A percentile compares a stretch with the other conserved stretches of the same genome.
These are phyloP conservation scores for Neonectria magnoliae DNA, from an alignment of 2,329 filamentous ascomycete genomes.

Conservation along the genomic window DNA sequence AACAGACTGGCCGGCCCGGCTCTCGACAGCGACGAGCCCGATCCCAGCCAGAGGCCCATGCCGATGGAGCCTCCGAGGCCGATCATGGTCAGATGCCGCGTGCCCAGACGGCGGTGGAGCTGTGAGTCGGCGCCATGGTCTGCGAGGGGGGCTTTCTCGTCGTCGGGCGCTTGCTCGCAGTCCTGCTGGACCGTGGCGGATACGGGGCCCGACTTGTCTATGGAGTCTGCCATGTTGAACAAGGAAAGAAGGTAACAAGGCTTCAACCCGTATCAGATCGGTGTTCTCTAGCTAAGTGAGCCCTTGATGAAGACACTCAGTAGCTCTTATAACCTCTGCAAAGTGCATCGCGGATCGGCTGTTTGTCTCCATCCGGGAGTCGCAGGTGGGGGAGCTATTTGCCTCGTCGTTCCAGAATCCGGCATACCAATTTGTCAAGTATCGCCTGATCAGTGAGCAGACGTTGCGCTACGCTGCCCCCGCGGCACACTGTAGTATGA, in stretches of 20 bases:
- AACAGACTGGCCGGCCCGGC: slow-evolving; percentile 57
- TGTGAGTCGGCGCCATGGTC: slow-evolving; percentile 23
- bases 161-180: background rate
- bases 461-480: slow-evolving; percentile 2
- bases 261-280: background rate
- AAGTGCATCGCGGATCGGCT: background rate
- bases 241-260: background rate
- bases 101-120: slow-evolving; percentile 51
- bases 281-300: background rate
- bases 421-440: slow-evolving; percentile 11
- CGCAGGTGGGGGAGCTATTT: background rate
- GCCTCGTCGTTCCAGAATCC: background rate
- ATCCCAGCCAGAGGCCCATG: slow-evolving; percentile 59
- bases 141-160: slow-evolving; percentile 5
- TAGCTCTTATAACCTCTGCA: background rate
- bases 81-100: slow-evolving; percentile 64
- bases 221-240: slow-evolving; percentile 8
- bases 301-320: background rate
- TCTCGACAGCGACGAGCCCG: slow-evolving; percentile 51
- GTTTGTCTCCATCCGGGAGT: background rate
- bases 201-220: background rate
- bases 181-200: background rate
- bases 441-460: background rate
- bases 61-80: slow-evolving; percentile 58
- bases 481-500: background rate